Evolutionary conservation across 331 rosid species (phyloP).

Genomic region (Malus hybrid): DNA sequence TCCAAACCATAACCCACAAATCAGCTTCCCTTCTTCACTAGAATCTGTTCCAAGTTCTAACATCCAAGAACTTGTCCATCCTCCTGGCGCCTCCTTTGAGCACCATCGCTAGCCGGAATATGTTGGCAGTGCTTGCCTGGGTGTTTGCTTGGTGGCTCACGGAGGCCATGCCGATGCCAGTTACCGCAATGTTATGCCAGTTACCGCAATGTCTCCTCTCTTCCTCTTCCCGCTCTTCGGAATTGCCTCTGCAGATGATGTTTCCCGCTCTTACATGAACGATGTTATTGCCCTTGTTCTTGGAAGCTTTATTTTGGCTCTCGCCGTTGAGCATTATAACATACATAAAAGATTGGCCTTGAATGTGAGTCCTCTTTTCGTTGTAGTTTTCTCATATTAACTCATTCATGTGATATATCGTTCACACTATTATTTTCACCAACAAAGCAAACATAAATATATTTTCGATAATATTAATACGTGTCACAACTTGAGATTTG

Average conservation of each 20-base stretch:
- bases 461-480: too few species aligned
- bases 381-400: not conserved
- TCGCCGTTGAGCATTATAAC: constrained; percentile 60
- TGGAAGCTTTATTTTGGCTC: too few species aligned
- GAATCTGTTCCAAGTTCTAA: constrained; percentile 18
- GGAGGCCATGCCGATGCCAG: constrained; percentile 68
- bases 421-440: too few species aligned
- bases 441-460: too few species aligned
- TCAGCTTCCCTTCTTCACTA: not conserved
- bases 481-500: too few species aligned
- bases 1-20: not conserved
- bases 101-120: constrained; percentile 32
- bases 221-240: constrained; percentile 74
- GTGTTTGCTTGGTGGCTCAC: constrained; percentile 73
- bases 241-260: constrained; percentile 50
- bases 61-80: constrained; percentile 29
- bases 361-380: constrained; percentile 35
- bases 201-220: constrained; percentile 72
- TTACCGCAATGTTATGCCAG: constrained; percentile 73
- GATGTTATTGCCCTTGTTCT: constrained; percentile 11
- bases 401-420: too few species aligned
- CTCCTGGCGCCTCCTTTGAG: constrained; percentile 53
- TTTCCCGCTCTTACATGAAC: constrained; percentile 70
- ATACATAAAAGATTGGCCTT: constrained; percentile 75
- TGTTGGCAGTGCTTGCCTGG: constrained; percentile 75